A percentile compares a stretch with the other conserved stretches of the same genome.
These are phyloP conservation scores for Pogostemon cablin DNA, from an alignment of 257 asterid species.

Conservation along the genomic window DNA sequence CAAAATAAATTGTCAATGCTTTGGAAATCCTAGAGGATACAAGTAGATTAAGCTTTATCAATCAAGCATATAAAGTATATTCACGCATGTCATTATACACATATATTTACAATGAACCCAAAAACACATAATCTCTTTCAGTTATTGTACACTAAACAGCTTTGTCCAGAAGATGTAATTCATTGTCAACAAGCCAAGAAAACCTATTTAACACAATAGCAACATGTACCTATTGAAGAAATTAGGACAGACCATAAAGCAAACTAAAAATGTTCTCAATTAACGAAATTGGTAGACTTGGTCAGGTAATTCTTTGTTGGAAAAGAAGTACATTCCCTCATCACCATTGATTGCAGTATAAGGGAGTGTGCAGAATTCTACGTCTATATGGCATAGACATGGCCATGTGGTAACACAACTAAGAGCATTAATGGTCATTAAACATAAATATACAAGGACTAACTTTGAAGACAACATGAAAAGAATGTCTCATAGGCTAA, in stretches of 20 bases:
- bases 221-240: not conserved
- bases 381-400: constrained; percentile 6
- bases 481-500: not conserved
- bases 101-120: constrained; percentile 15
- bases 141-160: constrained; percentile 18
- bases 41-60: not conserved
- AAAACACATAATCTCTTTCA: not conserved
- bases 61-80: constrained; percentile 17
- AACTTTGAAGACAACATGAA: constrained; percentile 13
- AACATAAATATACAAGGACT: not conserved
- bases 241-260: constrained; percentile 10
- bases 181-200: not conserved
- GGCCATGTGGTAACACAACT: not conserved
- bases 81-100: constrained; percentile 15
- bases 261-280: not conserved
- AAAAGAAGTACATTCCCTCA: constrained; percentile 11
- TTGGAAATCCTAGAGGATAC: constrained; percentile 23
- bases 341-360: constrained; percentile 8
- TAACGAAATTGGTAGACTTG: not conserved
- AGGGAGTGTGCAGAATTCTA: not conserved
- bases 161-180: not conserved
- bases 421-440: not conserved
- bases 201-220: not conserved
- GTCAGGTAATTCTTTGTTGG: not conserved
- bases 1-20: constrained; percentile 10